Conservation (phyloP, 1,139 yeast genomes). For the Blastobotrys raffinosifermentans region DNA sequence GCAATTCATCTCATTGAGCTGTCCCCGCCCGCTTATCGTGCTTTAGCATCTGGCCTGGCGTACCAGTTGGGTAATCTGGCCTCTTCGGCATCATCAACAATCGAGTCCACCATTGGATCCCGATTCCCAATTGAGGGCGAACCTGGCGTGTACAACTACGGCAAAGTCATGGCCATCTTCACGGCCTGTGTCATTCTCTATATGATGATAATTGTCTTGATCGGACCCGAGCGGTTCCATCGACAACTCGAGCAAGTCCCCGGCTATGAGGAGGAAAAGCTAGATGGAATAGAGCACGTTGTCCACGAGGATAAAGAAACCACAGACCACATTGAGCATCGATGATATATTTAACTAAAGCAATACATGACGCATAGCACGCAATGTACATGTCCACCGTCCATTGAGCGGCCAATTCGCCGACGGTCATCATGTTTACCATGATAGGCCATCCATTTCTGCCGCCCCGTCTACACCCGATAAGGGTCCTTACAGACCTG, state of each 20-base stretch:
- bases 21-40: constrained; percentile 48
- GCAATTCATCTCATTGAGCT: constrained; percentile 50
- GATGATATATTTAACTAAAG: too few species aligned
- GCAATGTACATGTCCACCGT: too few species aligned
- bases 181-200: constrained; percentile 50
- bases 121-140: constrained; percentile 37
- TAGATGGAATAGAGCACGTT: too few species aligned
- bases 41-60: constrained; percentile 46
- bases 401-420: too few species aligned
- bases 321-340: too few species aligned
- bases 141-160: constrained; percentile 33
- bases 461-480: too few species aligned
- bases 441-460: too few species aligned
- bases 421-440: too few species aligned
- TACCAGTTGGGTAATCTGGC: constrained; percentile 56
- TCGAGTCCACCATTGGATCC: constrained; percentile 47
- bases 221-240: constrained; percentile 46
- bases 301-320: too few species aligned
- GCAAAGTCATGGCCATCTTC: constrained; percentile 54
- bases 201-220: constrained; percentile 38
- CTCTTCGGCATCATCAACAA: constrained; percentile 51
- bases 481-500: too few species aligned
- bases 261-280: too few species aligned
- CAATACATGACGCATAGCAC: too few species aligned
- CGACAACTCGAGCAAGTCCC: constrained; percentile 3